Conservation (phyloP, 805 yeast species). For the Lipomyces spencermartinsiae region DNA sequence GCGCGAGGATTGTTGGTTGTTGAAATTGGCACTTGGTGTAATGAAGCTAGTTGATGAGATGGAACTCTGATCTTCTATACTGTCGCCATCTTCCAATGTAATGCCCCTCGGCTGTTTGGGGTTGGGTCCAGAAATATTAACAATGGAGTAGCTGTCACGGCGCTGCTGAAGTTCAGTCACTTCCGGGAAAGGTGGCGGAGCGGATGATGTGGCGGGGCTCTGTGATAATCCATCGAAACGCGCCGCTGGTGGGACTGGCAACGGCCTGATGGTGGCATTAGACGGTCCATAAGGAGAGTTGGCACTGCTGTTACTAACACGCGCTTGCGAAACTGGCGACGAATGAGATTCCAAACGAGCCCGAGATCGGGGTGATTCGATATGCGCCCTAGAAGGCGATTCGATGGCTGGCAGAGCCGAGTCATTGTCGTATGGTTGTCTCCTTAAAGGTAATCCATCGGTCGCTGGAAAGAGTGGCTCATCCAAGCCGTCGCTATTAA, state of each 20-base stretch:
- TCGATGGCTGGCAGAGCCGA: background rate
- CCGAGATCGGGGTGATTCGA: conserved; percentile 17
- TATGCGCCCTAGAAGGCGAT: conserved; percentile 21
- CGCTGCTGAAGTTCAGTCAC: conserved; percentile 22
- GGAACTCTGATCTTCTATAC: background rate
- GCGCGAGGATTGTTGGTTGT: background rate
- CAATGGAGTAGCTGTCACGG: conserved; percentile 21
- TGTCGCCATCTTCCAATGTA: background rate
- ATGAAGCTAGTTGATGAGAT: background rate
- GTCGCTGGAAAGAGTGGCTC: conserved; percentile 14
- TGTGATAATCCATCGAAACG: background rate
- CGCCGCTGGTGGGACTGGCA: conserved; percentile 14
- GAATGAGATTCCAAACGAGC: conserved; percentile 8
- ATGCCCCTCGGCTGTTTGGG: background rate
- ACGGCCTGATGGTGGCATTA: conserved; percentile 5
- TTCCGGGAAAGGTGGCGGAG: conserved; percentile 29
- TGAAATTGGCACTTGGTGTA: background rate
- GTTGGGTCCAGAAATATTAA: conserved; percentile 12
- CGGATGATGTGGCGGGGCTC: background rate
- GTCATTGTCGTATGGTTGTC: conserved; percentile 6
- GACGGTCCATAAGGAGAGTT: conserved; percentile 1
- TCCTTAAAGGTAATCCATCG: background rate
- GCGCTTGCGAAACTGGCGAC: background rate
- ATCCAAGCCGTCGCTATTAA: background rate
- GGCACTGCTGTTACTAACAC: background rate